phyloP scores from a whole-genome alignment of 495 filamentous ascomycete genomes.

The Tricharina praecox region DNA sequence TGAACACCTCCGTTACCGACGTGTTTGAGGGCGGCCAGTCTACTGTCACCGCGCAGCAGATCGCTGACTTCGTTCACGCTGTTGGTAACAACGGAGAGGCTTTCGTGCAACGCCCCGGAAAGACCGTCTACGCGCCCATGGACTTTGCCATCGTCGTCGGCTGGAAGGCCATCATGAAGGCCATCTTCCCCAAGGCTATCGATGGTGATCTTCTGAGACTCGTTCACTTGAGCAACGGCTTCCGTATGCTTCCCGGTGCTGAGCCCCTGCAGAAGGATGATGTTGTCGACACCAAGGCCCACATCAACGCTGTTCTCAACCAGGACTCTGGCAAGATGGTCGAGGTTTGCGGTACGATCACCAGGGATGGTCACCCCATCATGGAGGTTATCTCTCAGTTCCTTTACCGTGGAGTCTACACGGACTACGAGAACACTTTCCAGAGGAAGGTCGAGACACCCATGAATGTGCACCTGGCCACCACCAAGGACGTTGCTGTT shows the following conservation, averaged over 20 bases:
- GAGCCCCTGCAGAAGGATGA: conserved; percentile 89
- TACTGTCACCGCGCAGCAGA: conserved; percentile 73
- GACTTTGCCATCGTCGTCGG: conserved; percentile 97
- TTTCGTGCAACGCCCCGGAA: conserved; percentile 93
- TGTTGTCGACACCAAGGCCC: conserved; percentile 77
- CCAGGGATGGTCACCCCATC: conserved; percentile 65
- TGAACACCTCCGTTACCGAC: conserved; percentile 65
- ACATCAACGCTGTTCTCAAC: conserved; percentile 95
- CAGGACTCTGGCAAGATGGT: conserved; percentile 99
- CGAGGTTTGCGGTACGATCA: conserved; percentile 92
- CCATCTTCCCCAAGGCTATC: conserved; percentile 87
- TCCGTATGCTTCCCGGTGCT: conserved; percentile 94
- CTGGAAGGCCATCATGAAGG: conserved; percentile 98
- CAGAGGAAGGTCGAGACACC: conserved; percentile 91
- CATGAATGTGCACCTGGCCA: conserved; percentile 76
- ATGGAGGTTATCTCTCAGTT: conserved; percentile 99
- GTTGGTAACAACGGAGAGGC: conserved; percentile 96
- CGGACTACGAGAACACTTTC: conserved; percentile 93
- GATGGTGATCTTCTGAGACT: conserved; percentile 90
- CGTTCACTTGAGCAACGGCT: conserved; percentile 88
- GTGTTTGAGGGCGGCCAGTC: conserved; percentile 76
- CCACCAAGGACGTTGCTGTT: conserved; percentile 79
- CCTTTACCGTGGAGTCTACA: conserved; percentile 82
- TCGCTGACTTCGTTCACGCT: conserved; percentile 95
- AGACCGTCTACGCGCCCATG: conserved; percentile 91